Base-by-base conservation (phyloP, 345 rosid genomes). In the Citrus reticulata region DNA sequence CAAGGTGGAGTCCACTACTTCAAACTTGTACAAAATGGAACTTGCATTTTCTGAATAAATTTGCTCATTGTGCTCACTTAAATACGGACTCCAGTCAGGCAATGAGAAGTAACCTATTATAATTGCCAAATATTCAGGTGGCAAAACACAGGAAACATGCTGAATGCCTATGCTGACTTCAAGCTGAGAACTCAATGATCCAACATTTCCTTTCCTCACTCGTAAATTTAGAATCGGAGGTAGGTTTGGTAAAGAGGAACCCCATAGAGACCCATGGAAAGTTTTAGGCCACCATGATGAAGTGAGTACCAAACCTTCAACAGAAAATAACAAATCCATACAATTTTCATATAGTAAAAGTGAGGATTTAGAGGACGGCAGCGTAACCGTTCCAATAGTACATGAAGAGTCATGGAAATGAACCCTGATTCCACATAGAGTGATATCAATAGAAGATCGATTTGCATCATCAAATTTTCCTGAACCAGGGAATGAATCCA, bases 81-180 rank as follows among this genome's bases (percentile, higher is more conserved):
- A 72, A 81, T 78, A 79, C 64, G 84, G 80, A 79, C 79, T 86
- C 98, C 98, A 93, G 72, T 90, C 98, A 62, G 92, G 91, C 86
- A 91, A 86, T 51, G 93, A 88, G 82, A 93, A 93, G 82, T 95
- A 95, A 65, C 98, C 98, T 73, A 91, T 91, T 75, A 95, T 65
- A 76, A 92, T 84, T 76, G 97, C 93, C 84, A 95, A 68, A 90
- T 84, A 93, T 71, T 93, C 92, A n/a, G 92, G 81, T 7, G 86
- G 93, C 66, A 95, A 75, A 82, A 88, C 81, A 85, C 95, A 95
- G 84, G 87, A 88, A n/a, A 90, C 82, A 83, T 93, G 95, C 84
- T 95, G 98, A 84, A 95, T 77, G 70, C 97, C 93, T 65, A 92
- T 81, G 86, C 93, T 91, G 74, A 95, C 89, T 88, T 95, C 97